These are phyloP conservation scores for Sarocladium oryzae DNA, from an alignment of 2,329 filamentous ascomycete species.

Conservation along the genomic window DNA sequence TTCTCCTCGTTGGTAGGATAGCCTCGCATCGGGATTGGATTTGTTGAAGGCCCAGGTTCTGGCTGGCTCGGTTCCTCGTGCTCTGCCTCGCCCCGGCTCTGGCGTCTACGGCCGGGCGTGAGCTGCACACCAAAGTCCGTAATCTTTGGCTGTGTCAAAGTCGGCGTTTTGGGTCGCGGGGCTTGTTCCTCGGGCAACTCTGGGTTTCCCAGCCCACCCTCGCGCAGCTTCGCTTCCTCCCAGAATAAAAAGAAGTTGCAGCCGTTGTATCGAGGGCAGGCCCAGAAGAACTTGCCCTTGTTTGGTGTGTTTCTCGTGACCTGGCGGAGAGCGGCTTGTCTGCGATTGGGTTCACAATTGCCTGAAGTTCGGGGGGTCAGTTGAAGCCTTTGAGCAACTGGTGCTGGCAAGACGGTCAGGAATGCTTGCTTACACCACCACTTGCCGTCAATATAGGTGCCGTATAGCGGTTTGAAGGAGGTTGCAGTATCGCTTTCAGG, in stretches of 20 bases:
- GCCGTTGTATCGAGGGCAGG: constrained; percentile 27
- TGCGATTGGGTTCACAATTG: constrained; percentile 34
- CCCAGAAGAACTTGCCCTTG: constrained; percentile 36
- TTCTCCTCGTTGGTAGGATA: constrained; percentile 2
- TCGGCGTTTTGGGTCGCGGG: constrained; percentile 19
- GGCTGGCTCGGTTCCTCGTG: background rate
- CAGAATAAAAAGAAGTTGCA: constrained; percentile 41
- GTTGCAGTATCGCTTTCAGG: constrained; percentile 20
- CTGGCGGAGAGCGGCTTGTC: constrained; percentile 26
- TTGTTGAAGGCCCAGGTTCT: background rate
- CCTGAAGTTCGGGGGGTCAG: constrained; percentile 20
- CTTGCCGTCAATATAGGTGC: constrained; percentile 24
- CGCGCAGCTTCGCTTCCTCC: constrained; percentile 28
- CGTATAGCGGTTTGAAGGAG: constrained; percentile 25
- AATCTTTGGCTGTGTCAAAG: constrained; percentile 22
- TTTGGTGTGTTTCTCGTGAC: constrained; percentile 33
- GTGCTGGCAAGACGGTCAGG: background rate
- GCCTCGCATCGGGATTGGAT: background rate
- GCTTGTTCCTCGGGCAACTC: constrained; percentile 10
- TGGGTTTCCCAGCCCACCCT: constrained; percentile 16
- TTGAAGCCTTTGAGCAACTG: no score
- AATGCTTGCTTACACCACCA: constrained; percentile 33
- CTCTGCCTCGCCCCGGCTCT: background rate
- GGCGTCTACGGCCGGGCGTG: constrained; percentile 15
- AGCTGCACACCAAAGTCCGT: constrained; percentile 23